Evolutionary conservation across 805 yeast genomes (phyloP).

Genomic region (Torulaspora quercuum): DNA sequence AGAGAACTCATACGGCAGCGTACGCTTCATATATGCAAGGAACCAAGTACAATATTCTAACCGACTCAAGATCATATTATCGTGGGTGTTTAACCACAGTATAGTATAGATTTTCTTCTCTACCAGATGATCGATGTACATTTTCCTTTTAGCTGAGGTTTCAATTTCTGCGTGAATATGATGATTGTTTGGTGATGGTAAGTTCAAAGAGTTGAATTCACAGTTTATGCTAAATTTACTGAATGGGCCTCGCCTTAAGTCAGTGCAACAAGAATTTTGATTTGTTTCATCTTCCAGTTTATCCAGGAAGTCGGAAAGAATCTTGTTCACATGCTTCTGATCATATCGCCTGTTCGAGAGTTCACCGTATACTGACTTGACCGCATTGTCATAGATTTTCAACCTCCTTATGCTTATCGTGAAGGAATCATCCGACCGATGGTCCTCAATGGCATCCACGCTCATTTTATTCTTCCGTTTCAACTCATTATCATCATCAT

Average conservation of each 20-base stretch:
- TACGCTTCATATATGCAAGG: slow-evolving; percentile 15
- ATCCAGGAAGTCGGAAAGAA: slow-evolving; percentile 19
- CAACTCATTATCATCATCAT: too few species aligned
- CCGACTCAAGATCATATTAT: slow-evolving; percentile 18
- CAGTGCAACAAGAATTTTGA: not conserved
- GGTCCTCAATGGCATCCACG: too few species aligned
- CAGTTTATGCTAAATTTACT: slow-evolving; percentile 11
- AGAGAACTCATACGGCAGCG: slow-evolving; percentile 13
- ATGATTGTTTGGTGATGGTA: slow-evolving; percentile 9
- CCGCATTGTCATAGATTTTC: slow-evolving; percentile 31
- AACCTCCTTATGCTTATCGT: slow-evolving; percentile 34
- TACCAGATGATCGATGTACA: slow-evolving; percentile 12
- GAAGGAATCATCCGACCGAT: slow-evolving; percentile 21
- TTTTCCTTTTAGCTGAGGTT: not conserved
- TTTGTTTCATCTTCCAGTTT: slow-evolving; percentile 3
- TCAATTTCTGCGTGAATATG: slow-evolving; percentile 1
- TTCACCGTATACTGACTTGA: slow-evolving; percentile 25
- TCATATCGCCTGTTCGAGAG: slow-evolving; percentile 15
- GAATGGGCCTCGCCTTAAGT: slow-evolving; percentile 21
- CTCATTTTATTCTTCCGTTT: too few species aligned
- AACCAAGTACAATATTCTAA: slow-evolving; percentile 22
- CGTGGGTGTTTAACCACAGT: slow-evolving; percentile 20
- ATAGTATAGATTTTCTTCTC: slow-evolving; percentile 16
- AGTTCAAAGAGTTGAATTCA: not conserved
- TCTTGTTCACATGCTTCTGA: slow-evolving; percentile 25